phyloP scores from a whole-genome alignment of 805 yeast species.

The Metschnikowia baotianmanensis region DNA sequence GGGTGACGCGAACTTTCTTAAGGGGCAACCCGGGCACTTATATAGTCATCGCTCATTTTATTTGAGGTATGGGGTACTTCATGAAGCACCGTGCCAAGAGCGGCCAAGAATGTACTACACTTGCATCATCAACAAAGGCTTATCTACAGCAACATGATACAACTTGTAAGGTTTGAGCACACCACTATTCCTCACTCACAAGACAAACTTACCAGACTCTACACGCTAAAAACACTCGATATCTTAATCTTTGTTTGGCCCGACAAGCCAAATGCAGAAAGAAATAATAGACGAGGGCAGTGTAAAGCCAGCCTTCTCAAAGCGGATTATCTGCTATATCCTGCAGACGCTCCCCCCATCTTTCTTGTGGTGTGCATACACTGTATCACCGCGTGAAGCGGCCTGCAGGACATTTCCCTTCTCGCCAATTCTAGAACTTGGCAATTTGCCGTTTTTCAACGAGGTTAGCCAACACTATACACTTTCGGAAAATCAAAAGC shows the following conservation, averaged over 20 bases:
- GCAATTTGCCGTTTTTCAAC: too few species aligned
- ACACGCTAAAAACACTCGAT: too few species aligned
- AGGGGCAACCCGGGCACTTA: constrained; percentile 1
- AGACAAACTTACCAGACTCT: too few species aligned
- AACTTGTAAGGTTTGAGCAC: too few species aligned
- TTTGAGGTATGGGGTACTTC: constrained; percentile 8
- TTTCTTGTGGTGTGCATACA: constrained; percentile 1
- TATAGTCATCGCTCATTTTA: constrained; percentile 2
- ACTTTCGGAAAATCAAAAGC: too few species aligned
- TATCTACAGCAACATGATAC: background rate
- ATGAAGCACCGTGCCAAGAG: constrained; percentile 14
- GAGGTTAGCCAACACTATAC: too few species aligned
- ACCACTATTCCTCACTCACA: too few species aligned
- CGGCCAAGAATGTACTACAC: constrained; percentile 11
- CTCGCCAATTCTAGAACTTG: constrained; percentile 1
- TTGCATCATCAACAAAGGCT: constrained; percentile 2
- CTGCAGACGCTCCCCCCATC: background rate
- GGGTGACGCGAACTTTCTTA: background rate
- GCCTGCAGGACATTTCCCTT: too few species aligned
- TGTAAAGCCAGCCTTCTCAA: background rate
- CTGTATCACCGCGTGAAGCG: too few species aligned
- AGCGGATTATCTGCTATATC: constrained; percentile 1
- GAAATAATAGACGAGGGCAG: background rate
- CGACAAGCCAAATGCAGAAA: background rate
- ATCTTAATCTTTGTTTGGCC: background rate